Evolutionary conservation across 495 filamentous ascomycete species (phyloP).

Genomic region (Podospora fimiseda): DNA sequence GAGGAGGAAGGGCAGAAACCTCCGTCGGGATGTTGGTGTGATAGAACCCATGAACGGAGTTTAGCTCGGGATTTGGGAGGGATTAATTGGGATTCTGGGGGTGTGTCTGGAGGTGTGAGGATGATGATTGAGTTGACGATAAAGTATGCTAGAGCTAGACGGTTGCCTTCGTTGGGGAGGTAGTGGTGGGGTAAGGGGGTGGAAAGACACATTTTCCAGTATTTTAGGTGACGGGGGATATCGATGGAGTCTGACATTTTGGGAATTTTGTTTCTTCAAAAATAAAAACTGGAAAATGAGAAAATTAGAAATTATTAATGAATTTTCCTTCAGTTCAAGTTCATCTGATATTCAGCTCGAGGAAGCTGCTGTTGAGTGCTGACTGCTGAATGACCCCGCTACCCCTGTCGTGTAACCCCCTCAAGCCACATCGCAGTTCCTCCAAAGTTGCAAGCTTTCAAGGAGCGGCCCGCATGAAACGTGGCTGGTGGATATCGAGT

Average conservation of each 20-base stretch:
- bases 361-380: too few relatives aligned
- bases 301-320: too few relatives aligned
- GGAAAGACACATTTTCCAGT: conserved; percentile 86
- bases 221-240: conserved; percentile 71
- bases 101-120: conserved; percentile 28
- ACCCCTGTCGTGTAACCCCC: too few relatives aligned
- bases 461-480: too few relatives aligned
- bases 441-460: too few relatives aligned
- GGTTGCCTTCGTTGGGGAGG: conserved; percentile 79
- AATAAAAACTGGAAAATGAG: too few relatives aligned
- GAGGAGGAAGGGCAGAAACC: conserved; percentile 72
- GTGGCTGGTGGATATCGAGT: conserved; percentile 8
- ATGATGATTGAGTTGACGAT: conserved; percentile 47
- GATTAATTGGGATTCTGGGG: conserved; percentile 25
- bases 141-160: conserved; percentile 85
- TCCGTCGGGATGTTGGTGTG: conserved; percentile 73
- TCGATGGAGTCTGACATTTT: conserved; percentile 54
- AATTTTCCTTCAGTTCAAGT: too few relatives aligned
- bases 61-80: conserved; percentile 25
- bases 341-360: too few relatives aligned
- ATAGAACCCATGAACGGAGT: conserved; percentile 49
- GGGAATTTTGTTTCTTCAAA: too few relatives aligned
- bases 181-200: conserved; percentile 75
- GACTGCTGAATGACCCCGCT: too few relatives aligned
- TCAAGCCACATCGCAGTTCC: too few relatives aligned